Conservation (phyloP, 2,329 filamentous ascomycete genomes). For the Colletotrichum plurivorum region DNA sequence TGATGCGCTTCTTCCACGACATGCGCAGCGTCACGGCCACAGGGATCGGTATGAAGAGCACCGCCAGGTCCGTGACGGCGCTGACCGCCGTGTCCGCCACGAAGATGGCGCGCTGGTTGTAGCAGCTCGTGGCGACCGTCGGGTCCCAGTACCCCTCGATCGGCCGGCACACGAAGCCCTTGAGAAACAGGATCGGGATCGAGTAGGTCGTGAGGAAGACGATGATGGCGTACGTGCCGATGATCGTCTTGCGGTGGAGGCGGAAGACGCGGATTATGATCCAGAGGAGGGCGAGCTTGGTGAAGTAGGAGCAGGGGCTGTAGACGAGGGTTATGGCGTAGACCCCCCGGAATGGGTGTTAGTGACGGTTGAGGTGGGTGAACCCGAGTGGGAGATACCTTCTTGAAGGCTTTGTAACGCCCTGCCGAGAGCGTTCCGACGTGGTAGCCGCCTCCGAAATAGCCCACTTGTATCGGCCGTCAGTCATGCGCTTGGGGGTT, state of each 20-base stretch:
- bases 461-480: not conserved
- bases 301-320: not conserved
- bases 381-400: not conserved
- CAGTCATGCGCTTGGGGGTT: not conserved
- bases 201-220: conserved; percentile 55
- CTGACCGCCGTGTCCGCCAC: conserved; percentile 49
- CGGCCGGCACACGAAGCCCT: conserved; percentile 49
- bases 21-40: conserved; percentile 51
- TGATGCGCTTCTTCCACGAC: conserved; percentile 47
- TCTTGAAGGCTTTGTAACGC: not conserved
- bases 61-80: conserved; percentile 48
- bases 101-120: conserved; percentile 51
- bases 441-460: not conserved
- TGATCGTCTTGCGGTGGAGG: conserved; percentile 53
- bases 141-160: conserved; percentile 56
- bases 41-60: conserved; percentile 48
- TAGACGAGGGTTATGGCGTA: not conserved
- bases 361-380: not conserved
- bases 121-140: conserved; percentile 46
- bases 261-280: conserved; percentile 60
- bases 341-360: not conserved
- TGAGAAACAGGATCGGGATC: conserved; percentile 53
- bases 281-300: conserved; percentile 53
- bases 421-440: not conserved
- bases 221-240: conserved; percentile 55